Evolutionary conservation across 2,329 filamentous ascomycete genomes (phyloP), one percentile per base, ranked within the genome.

Genomic region (Penicillium sp.): DNA sequence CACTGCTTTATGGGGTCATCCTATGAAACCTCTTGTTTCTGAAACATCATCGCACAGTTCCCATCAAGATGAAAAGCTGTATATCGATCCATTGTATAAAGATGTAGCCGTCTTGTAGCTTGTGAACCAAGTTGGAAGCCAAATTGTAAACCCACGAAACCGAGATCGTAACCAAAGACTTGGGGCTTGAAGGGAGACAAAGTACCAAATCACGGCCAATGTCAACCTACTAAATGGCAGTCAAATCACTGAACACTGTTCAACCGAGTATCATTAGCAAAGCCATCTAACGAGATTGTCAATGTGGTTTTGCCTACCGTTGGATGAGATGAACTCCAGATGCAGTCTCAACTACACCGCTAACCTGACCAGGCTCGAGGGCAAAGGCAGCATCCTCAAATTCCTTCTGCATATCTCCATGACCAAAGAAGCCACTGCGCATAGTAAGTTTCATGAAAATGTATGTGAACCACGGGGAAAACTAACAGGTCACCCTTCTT

Each of bases 331-430:
- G 94, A 67, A 97, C 79, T 1, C 94, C 94, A 47, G 92, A 96
- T 45, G 91, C 92, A 36, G 94, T 96, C 74, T 96, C 89, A 12
- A 97, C 88, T 34, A 96, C 81, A 43, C 82, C 80, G 74, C 92
- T 96, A 67, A 97, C 85, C 74, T 96, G 84, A 31, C 91, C 92
- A 2, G 87, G 86, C 73, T 92, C 83, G 50, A 99, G 80, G n/a
- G 83, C 86, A 76, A 99, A 99, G 1, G 94, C 88, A 4, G 92
- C 92, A 51, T 96, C 90, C 76, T 99, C 94, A 68, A 99, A 99
- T 75, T 96, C 93, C 78, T 92, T 93, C 73, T 99, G 94, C 94
- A 99, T 99, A 67, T 97, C 93, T 26, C 91, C 90, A 65, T 83
- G 86, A 51, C 90, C 92, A 73, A 99, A 99, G 74, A 92, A 96